Base-by-base conservation (phyloP, 139 green algal species). In the Asterochloris sp. region DNA sequence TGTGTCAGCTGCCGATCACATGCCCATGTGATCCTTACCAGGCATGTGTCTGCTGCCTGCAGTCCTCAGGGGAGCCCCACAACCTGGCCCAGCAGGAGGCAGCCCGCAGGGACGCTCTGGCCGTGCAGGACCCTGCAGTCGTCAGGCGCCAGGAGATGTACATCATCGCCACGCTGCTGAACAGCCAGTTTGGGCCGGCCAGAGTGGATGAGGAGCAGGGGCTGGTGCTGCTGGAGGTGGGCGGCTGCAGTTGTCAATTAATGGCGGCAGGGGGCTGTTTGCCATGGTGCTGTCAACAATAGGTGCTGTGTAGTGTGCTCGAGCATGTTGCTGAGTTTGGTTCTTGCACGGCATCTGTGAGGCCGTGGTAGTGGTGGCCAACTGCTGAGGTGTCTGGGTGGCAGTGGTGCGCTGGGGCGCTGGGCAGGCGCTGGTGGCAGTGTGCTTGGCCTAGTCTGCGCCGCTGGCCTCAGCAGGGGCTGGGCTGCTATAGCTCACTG, bases 151-250 rank as follows among this genome's bases (percentile, higher is more conserved):
- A 91, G 6, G 93, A 97, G 83, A 74, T 89, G 78, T 76, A 88
- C 29, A 83, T 96, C 1, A 67, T 94, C 47, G 91, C 88, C 0
- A 86, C 91, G 9, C 79, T 97, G 62, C 83, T 97, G 82, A 67
- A 82, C 1, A 88, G 91, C 29, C 94, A 97, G 89, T 97, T 95
- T 85, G 94, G 94, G 29, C 79, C 81, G 0, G 88, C 90, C 1
- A n/a, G 68, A 10, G 86, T 95, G 61, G 89, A 93, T 62, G 73
- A 73, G 8, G 84, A 91, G 54, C 80, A 85, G 71, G 88, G 81
- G 29, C 69, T 92, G 27, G 83, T 90, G 27, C 85, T 88, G 80
- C 54, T 92, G 78, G 15, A 67, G 12, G 64, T 24, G 28, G 21
- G 62, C 64, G 66, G 64, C 64, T 29, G 27, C 24, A 26, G 47